phyloP scores from a whole-genome alignment of 768 basidiomycete genomes.

The Rhizopogon salebrosus region DNA sequence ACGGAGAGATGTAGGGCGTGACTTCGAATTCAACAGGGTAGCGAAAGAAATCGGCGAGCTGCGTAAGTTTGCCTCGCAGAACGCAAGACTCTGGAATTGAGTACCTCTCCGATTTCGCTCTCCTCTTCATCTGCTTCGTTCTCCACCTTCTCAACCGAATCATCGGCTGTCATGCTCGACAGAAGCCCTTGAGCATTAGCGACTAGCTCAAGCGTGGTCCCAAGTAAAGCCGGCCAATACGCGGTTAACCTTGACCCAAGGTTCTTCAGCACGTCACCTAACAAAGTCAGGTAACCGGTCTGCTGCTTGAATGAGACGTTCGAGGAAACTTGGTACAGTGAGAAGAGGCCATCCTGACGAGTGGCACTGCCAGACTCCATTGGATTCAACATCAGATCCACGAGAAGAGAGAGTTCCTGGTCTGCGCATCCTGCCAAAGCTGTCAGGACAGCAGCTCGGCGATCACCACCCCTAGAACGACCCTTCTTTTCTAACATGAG shows the following conservation, averaged over 20 bases:
- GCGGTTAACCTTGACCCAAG: constrained; percentile 65
- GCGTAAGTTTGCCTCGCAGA: constrained; percentile 77
- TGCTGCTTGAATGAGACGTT: constrained; percentile 58
- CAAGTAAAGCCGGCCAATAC: constrained; percentile 75
- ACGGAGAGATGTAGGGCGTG: constrained; percentile 55
- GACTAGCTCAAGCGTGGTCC: constrained; percentile 60
- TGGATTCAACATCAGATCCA: constrained; percentile 84
- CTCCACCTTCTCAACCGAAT: constrained; percentile 33
- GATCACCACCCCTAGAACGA: constrained; percentile 56
- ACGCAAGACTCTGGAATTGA: constrained; percentile 40
- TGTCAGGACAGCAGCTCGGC: constrained; percentile 70
- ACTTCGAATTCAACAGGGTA: constrained; percentile 72
- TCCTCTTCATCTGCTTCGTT: constrained; percentile 32
- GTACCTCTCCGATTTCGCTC: constrained; percentile 18
- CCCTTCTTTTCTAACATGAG: constrained; percentile 80
- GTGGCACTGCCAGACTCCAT: constrained; percentile 35
- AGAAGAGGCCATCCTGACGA: constrained; percentile 24
- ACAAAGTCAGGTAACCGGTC: constrained; percentile 77
- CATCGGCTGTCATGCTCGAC: constrained; percentile 24
- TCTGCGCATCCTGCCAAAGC: constrained; percentile 65
- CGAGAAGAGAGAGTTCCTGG: constrained; percentile 69
- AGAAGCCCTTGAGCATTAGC: constrained; percentile 60
- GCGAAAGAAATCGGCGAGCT: constrained; percentile 85
- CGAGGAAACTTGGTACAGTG: constrained; percentile 21
- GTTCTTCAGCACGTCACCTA: constrained; percentile 80